Conservation (phyloP, 2,329 filamentous ascomycete genomes). For the Pseudophaeomoniella oleicola region DNA sequence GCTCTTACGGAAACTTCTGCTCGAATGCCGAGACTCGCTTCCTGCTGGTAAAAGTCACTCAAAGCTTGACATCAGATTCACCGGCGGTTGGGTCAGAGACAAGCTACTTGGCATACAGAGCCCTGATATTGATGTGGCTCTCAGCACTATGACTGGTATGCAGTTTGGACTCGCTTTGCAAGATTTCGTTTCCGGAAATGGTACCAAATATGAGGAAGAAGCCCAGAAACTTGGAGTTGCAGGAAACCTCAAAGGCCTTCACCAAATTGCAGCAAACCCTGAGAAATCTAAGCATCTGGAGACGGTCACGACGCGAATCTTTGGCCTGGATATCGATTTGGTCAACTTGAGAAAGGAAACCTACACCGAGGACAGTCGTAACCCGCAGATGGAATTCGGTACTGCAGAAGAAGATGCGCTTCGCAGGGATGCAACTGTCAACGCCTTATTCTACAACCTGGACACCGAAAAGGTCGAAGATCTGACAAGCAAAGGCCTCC, state of each 20-base stretch:
- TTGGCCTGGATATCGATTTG: conserved; percentile 81
- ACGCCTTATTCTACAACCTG: conserved; percentile 91
- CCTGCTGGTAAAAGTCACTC: conserved; percentile 3
- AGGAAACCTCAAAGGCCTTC: conserved; percentile 46
- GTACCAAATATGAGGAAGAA: conserved; percentile 29
- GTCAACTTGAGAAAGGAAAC: conserved; percentile 90
- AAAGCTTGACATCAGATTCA: conserved; percentile 28
- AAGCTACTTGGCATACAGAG: conserved; percentile 31
- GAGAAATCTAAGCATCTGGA: conserved; percentile 95
- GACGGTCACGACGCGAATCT: conserved; percentile 72
- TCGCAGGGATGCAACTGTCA: conserved; percentile 82
- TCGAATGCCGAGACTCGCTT: conserved; percentile 11
- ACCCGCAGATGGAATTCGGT: conserved; percentile 86
- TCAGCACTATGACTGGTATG: conserved; percentile 34
- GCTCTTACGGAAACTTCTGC: conserved; percentile 11
- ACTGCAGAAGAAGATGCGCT: conserved; percentile 81
- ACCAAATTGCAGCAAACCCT: conserved; percentile 83
- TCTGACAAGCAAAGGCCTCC: conserved; percentile 58
- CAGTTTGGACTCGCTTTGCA: conserved; percentile 30
- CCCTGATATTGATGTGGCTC: conserved; percentile 34
- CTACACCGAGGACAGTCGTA: conserved; percentile 76
- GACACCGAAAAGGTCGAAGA: conserved; percentile 70
- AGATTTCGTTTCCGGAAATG: conserved; percentile 23
- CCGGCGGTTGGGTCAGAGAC: conserved; percentile 36
- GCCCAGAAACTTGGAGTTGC: conserved; percentile 17